A percentile compares a stretch with the other conserved stretches of the same genome.
Evolutionary conservation across 2,329 filamentous ascomycete species (phyloP).

Genomic region (Sporothrix mexicana): DNA sequence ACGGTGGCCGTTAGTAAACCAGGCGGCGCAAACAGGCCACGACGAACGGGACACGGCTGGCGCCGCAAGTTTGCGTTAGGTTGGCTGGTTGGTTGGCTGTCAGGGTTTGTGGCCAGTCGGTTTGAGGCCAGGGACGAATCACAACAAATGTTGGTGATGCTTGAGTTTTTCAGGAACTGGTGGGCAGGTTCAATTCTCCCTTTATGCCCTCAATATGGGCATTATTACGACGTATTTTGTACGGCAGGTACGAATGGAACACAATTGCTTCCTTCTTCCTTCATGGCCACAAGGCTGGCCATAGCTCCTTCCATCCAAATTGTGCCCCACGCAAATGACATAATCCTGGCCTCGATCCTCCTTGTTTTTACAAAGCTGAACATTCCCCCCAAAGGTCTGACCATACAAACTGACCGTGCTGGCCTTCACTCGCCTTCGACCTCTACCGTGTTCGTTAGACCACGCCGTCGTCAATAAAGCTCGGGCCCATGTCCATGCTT

Average conservation of each 20-base stretch:
- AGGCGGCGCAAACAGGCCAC: neutral
- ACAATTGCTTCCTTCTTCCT: neutral
- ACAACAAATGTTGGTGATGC: neutral
- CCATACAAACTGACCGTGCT: neutral
- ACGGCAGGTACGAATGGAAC: neutral
- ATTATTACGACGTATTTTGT: neutral
- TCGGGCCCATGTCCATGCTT: neutral
- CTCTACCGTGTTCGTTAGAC: too few species aligned
- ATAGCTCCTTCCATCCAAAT: neutral
- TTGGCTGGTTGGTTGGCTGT: slow-evolving; percentile 29
- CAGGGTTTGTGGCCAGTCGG: neutral
- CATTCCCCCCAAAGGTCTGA: too few species aligned
- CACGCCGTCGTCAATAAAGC: too few species aligned
- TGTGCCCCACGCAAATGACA: neutral
- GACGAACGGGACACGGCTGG: slow-evolving; percentile 18
- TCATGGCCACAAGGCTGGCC: neutral
- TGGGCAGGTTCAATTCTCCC: too few species aligned
- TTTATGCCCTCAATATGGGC: neutral
- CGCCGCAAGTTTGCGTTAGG: slow-evolving; percentile 21
- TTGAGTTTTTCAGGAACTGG: neutral
- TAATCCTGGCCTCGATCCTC: neutral
- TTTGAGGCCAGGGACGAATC: neutral
- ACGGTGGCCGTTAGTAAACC: neutral
- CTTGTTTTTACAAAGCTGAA: too few species aligned
- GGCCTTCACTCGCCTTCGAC: neutral